A percentile compares a stretch with the other conserved stretches of the same genome.
These are phyloP conservation scores for Alternaria sp. DNA, from an alignment of 2,329 filamentous ascomycete species.

Conservation along the genomic window DNA sequence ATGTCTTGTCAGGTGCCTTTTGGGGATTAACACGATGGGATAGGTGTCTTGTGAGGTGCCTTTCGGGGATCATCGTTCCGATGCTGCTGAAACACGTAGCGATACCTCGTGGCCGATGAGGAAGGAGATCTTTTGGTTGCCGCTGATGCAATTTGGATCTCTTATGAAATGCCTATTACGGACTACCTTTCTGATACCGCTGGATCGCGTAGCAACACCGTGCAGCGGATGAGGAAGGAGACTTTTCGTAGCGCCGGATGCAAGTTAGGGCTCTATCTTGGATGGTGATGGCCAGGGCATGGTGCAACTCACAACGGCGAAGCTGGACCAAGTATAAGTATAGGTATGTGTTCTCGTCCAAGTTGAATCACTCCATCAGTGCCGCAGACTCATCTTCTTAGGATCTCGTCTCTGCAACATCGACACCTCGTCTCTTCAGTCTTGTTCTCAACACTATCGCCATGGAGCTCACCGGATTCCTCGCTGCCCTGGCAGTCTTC, in stretches of 20 bases:
- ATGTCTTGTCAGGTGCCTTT: constrained; percentile 28
- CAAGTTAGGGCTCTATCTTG: constrained; percentile 16
- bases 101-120: constrained; percentile 23
- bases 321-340: constrained; percentile 31
- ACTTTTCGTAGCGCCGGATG: constrained; percentile 10
- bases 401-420: constrained; percentile 37
- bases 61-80: constrained; percentile 20
- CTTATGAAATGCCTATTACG: constrained; percentile 18
- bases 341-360: constrained; percentile 13
- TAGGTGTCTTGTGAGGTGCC: constrained; percentile 10
- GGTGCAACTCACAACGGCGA: constrained; percentile 10
- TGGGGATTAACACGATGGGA: constrained; percentile 17
- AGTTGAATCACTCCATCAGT: constrained; percentile 16
- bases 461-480: constrained; percentile 54
- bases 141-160: constrained; percentile 15
- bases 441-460: constrained; percentile 33
- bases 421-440: constrained; percentile 29
- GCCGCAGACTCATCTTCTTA: constrained; percentile 30
- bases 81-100: constrained; percentile 18
- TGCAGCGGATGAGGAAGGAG: constrained; percentile 31
- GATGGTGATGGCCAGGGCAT: background rate
- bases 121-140: constrained; percentile 24
- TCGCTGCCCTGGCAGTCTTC: constrained; percentile 51
- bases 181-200: constrained; percentile 23
- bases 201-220: constrained; percentile 13